Percentiles rank a stretch among this genome's conserved stretches.
phyloP scores from a whole-genome alignment of 2,329 filamentous ascomycete genomes.

The Penicillium italicum region DNA sequence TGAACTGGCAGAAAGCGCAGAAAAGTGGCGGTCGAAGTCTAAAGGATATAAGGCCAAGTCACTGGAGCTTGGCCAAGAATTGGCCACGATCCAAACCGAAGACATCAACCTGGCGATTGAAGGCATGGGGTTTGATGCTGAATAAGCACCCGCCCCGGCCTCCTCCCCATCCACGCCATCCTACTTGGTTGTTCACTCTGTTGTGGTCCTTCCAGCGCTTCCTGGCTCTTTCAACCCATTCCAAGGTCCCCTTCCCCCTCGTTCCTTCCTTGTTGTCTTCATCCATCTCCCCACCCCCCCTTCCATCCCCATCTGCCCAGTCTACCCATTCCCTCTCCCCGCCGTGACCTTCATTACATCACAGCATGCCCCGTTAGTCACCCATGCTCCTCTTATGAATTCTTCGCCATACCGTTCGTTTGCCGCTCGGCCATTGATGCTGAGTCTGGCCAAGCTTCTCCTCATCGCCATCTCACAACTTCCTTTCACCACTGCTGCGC shows the following conservation, averaged over 20 bases:
- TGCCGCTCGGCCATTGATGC: slow-evolving; percentile 37
- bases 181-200: not conserved
- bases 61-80: not conserved
- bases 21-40: too few species aligned
- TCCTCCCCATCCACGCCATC: not conserved
- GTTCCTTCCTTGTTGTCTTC: not conserved
- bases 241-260: not conserved
- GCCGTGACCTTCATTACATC: not conserved
- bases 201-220: not conserved
- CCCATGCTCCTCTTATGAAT: slow-evolving; percentile 22
- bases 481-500: slow-evolving; percentile 40
- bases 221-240: too few species aligned
- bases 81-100: not conserved
- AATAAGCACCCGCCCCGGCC: not conserved
- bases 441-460: slow-evolving; percentile 43
- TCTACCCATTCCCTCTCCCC: not conserved
- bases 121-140: not conserved
- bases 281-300: not conserved
- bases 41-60: not conserved
- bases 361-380: slow-evolving; percentile 1
- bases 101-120: not conserved
- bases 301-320: not conserved
- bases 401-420: slow-evolving; percentile 31
- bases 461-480: slow-evolving; percentile 37
- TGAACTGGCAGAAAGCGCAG: not conserved